Evolutionary conservation across 78 protist species (phyloP), one percentile per base, ranked within the genome.

Genomic region (Protostelium mycophagum): DNA sequence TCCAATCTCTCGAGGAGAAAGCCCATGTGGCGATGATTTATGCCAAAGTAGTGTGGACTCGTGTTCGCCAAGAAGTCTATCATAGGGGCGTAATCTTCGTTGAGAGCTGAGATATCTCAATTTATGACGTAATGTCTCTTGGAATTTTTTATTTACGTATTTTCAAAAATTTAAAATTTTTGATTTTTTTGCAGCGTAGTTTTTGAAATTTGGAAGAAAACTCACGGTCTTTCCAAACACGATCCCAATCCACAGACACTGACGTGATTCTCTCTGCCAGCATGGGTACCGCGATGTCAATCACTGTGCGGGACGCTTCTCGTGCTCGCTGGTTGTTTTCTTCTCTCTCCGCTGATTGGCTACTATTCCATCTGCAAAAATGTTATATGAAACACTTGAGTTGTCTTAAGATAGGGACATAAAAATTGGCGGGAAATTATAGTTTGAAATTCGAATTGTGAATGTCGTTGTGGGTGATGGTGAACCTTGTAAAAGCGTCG

Each of bases 401-500:
- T n/a, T n/a, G n/a, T n/a, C n/a, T n/a, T n/a, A n/a, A n/a, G n/a
- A n/a, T n/a, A n/a, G n/a, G n/a, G n/a, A n/a, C n/a, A n/a, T n/a
- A n/a, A n/a, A n/a, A n/a, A n/a, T n/a, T n/a, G n/a, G n/a, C n/a
- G n/a, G n/a, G n/a, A n/a, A n/a, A n/a, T 51, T 16, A n/a, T n/a
- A n/a, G n/a, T n/a, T n/a, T n/a, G n/a, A n/a, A n/a, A n/a, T n/a
- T n/a, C n/a, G n/a, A n/a, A n/a, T n/a, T n/a, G n/a, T n/a, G n/a
- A n/a, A n/a, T n/a, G n/a, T n/a, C n/a, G n/a, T n/a, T n/a, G n/a
- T n/a, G n/a, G n/a, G n/a, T n/a, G n/a, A n/a, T n/a, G n/a, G n/a
- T n/a, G n/a, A n/a, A 51, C 73, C 73, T 51, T 5, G 95, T 87
- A n/a, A 36, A 93, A n/a, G 95, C 92, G 38, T 93, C 95, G n/a